A percentile compares a stretch with the other conserved stretches of the same genome.
These are phyloP conservation scores for Immersiporthe knoxdaviesiana DNA, from an alignment of 2,329 filamentous ascomycete genomes.

Conservation along the genomic window DNA sequence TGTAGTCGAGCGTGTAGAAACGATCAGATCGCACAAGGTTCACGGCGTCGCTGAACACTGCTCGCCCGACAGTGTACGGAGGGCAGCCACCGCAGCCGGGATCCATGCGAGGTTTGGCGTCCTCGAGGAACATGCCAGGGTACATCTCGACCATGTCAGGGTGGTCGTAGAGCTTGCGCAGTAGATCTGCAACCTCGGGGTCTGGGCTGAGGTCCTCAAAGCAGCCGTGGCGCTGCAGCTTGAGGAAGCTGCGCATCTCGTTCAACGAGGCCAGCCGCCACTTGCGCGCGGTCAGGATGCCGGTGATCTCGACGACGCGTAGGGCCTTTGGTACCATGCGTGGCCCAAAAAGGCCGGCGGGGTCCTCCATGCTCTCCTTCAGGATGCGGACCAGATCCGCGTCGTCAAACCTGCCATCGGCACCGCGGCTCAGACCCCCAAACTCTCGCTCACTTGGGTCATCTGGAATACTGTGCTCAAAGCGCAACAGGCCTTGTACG, in stretches of 20 bases:
- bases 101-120: slow-evolving; percentile 53
- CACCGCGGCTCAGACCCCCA: slow-evolving; percentile 49
- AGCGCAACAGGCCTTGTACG: slow-evolving; percentile 41
- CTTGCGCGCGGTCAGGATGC: slow-evolving; percentile 63
- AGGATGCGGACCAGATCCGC: slow-evolving; percentile 60
- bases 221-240: slow-evolving; percentile 56
- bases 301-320: slow-evolving; percentile 63
- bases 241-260: slow-evolving; percentile 67
- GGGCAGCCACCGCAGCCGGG: slow-evolving; percentile 57
- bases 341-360: slow-evolving; percentile 62
- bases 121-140: slow-evolving; percentile 67
- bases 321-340: slow-evolving; percentile 61
- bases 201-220: slow-evolving; percentile 64
- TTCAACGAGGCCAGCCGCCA: slow-evolving; percentile 67
- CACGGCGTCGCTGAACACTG: slow-evolving; percentile 63
- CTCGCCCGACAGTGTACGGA: slow-evolving; percentile 57
- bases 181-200: slow-evolving; percentile 55
- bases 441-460: slow-evolving; percentile 54
- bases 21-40: slow-evolving; percentile 62
- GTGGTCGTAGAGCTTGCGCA: slow-evolving; percentile 63
- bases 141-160: slow-evolving; percentile 72
- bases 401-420: slow-evolving; percentile 58
- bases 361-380: slow-evolving; percentile 61
- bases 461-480: slow-evolving; percentile 44
- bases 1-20: slow-evolving; percentile 59